phyloP scores from a whole-genome alignment of 768 basidiomycete genomes.

The Cystofilobasidium ferigula region DNA sequence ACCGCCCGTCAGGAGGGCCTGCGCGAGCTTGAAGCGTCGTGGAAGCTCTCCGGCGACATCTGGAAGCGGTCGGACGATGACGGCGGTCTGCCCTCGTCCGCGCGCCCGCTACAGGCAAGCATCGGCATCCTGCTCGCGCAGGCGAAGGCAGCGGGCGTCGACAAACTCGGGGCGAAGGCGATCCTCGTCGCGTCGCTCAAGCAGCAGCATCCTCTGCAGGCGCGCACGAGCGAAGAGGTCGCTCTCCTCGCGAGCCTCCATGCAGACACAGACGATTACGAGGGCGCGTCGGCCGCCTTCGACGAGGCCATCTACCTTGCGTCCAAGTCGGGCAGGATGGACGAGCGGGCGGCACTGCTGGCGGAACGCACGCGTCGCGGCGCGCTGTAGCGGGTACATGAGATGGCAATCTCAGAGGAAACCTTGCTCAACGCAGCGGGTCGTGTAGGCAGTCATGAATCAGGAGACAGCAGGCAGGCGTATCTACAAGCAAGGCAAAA shows the following conservation, averaged over 20 bases:
- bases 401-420: too few relatives aligned
- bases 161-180: background rate
- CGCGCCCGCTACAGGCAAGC: conserved; percentile 11
- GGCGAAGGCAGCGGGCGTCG: conserved; percentile 14
- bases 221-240: conserved; percentile 12
- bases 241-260: conserved; percentile 15
- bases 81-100: background rate
- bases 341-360: conserved; percentile 11
- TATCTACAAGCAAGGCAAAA: too few relatives aligned
- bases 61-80: conserved; percentile 8
- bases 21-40: conserved; percentile 17
- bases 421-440: too few relatives aligned
- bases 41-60: conserved; percentile 21
- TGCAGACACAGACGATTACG: conserved; percentile 4
- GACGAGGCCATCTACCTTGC: conserved; percentile 9
- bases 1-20: conserved; percentile 13
- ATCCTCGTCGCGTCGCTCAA: conserved; percentile 15
- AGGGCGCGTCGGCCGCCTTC: background rate
- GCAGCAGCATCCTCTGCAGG: background rate
- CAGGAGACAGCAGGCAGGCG: too few relatives aligned
- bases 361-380: conserved; percentile 11
- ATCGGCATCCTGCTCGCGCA: conserved; percentile 20
- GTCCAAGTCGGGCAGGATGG: background rate
- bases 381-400: too few relatives aligned
- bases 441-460: too few relatives aligned